Conservation (phyloP, 2,329 filamentous ascomycete species). For the Shiraia bambusicola region DNA sequence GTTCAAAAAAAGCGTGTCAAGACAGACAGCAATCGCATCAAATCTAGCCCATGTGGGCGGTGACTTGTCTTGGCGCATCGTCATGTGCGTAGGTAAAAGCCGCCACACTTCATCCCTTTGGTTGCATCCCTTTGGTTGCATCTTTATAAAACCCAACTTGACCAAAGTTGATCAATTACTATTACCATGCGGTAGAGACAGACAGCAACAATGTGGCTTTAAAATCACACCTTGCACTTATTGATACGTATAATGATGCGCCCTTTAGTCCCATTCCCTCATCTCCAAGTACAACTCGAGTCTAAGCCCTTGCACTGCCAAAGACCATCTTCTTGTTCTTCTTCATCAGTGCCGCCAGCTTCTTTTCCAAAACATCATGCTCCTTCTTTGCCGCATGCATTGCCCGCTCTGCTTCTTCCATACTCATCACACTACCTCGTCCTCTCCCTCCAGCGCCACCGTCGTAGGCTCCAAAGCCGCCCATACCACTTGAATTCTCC, state of each 20-base stretch:
- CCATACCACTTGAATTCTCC: slow-evolving; percentile 18
- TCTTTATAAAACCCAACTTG: no score
- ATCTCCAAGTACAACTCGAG: no score
- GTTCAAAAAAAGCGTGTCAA: slow-evolving; percentile 11
- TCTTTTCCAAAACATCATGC: slow-evolving; percentile 41
- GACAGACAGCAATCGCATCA: slow-evolving; percentile 22
- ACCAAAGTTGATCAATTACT: no score
- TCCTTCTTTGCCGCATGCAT: slow-evolving; percentile 40
- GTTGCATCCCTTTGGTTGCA: no score
- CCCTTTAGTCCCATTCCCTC: no score
- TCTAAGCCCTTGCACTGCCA: slow-evolving; percentile 1
- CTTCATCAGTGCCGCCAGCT: slow-evolving; percentile 38
- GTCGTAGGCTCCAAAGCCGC: background rate
- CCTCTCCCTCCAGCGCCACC: slow-evolving; percentile 10
- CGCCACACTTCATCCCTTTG: slow-evolving; percentile 13
- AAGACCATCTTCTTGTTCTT: slow-evolving; percentile 37
- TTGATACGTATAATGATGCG: no score
- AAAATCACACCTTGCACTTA: no score
- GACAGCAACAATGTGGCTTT: no score
- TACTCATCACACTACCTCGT: slow-evolving; percentile 30
- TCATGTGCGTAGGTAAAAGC: slow-evolving; percentile 18
- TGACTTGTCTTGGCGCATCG: slow-evolving; percentile 22
- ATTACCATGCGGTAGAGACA: no score
- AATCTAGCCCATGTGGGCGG: slow-evolving; percentile 26
- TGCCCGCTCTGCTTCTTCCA: slow-evolving; percentile 42